Base-by-base conservation (phyloP, 805 yeast species). In the Saturnispora silvae region DNA sequence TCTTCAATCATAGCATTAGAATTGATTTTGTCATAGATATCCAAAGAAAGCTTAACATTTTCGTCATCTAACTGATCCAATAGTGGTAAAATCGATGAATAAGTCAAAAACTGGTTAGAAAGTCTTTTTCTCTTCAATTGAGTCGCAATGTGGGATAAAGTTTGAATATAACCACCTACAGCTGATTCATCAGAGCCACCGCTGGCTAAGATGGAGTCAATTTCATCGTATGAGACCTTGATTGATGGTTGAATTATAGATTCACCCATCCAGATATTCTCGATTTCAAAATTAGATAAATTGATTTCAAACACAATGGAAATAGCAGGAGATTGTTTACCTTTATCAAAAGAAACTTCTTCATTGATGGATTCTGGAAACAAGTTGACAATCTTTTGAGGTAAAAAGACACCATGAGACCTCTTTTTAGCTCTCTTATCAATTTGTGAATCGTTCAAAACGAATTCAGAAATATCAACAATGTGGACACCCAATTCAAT, bases 351-450 rank as follows among this genome's bases (percentile, higher is more conserved):
- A 2, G 85, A 76, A 27, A 75, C 59, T 18, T 69, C 49, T 5
- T 75, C 70, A 48, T 73, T 75, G 18, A 89, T 65, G 32, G 70
- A 68, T 31, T 63, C 62, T 7, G 96, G 95, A 46, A 79, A 70
- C 47, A 86, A 65, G 41, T 78, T 72, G 31, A 76, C 71, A 20
- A 70, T 65, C 43, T 70, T 72, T 54, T 87, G 95, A 11, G 94
- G 92, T 56, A 87, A 68, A 51, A 78, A 81, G 3, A 89, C 96
- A 6, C 95, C 77, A 4, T 89, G 75, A 1, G 94, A 85, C 54
- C 97, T 72, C 62, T 84, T 86, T 59, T 84, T 82, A 1, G 95
- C 81, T 54, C 89, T 86, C 44, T 87, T 77, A 52, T 92, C 98
- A 43, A 89, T 63, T 8, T 75, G 61, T 0, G 94, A 75, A 13